Evolutionary conservation across 257 asterid genomes (phyloP).

Genomic region (Capsicum pubescens): DNA sequence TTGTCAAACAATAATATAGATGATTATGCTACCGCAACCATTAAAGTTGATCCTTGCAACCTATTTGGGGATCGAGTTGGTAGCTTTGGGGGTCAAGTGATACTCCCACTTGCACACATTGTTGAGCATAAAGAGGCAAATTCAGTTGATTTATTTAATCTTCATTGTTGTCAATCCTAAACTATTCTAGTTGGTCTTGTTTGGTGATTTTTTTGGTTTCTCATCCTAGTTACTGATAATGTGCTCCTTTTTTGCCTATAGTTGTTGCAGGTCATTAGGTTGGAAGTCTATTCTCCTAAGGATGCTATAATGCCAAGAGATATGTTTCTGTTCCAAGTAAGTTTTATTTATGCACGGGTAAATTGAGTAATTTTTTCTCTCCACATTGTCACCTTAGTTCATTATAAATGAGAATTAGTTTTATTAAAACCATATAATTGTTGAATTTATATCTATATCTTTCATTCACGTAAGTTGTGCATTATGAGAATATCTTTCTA

Average conservation of each 20-base stretch:
- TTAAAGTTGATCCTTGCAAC: constrained; percentile 68
- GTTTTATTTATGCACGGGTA: constrained; percentile 15
- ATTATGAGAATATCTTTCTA: background rate
- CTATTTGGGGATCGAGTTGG: constrained; percentile 64
- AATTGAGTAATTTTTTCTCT: background rate
- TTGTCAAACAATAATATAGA: constrained; percentile 88
- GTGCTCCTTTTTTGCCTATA: constrained; percentile 38
- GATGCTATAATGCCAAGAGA: constrained; percentile 75
- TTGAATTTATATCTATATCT: background rate
- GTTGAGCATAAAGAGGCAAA: constrained; percentile 94
- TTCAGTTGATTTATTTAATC: background rate
- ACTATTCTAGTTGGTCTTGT: background rate
- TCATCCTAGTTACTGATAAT: background rate
- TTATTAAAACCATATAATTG: background rate
- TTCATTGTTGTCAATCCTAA: background rate
- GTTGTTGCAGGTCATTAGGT: constrained; percentile 88
- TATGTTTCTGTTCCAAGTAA: constrained; percentile 79
- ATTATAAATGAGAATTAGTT: background rate
- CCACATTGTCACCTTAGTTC: background rate
- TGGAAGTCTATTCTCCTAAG: constrained; percentile 78
- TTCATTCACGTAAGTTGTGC: background rate
- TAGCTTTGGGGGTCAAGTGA: constrained; percentile 77
- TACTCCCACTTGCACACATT: constrained; percentile 85
- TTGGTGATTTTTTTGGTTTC: background rate
- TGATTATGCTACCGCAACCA: constrained; percentile 78